These are phyloP conservation scores for Trichoderma atrobrunneum DNA, from an alignment of 2,329 filamentous ascomycete species.

Conservation along the genomic window DNA sequence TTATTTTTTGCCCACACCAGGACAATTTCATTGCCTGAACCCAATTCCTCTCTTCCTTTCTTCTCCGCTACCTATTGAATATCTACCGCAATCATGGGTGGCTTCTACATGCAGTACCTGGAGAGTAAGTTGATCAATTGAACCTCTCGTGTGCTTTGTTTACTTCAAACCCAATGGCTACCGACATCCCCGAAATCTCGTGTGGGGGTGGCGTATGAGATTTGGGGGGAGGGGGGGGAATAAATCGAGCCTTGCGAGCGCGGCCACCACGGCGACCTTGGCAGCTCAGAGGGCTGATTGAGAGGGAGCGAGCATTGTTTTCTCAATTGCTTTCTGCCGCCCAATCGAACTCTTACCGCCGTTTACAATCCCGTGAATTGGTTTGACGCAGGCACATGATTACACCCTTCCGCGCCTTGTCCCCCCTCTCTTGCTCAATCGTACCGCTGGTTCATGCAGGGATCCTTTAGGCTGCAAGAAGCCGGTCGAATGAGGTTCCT, in stretches of 20 bases:
- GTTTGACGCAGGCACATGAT: neutral
- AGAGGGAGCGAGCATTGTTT: neutral
- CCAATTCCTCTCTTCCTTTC: conserved; percentile 3
- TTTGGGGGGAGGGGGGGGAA: conserved; percentile 3
- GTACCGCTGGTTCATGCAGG: neutral
- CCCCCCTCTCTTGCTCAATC: neutral
- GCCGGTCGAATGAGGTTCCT: conserved; percentile 31
- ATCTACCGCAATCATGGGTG: conserved; percentile 49
- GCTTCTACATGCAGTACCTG: conserved; percentile 70
- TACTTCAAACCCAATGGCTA: conserved; percentile 24
- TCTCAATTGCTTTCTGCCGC: neutral
- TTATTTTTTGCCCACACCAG: conserved; percentile 20
- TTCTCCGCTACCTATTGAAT: neutral
- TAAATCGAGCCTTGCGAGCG: neutral
- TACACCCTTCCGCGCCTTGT: neutral
- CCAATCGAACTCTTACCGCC: neutral
- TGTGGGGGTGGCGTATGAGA: conserved; percentile 17
- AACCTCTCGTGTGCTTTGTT: conserved; percentile 9
- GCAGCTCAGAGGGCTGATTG: neutral
- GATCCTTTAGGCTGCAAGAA: conserved; percentile 10
- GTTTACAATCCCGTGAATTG: neutral
- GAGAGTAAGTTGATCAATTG: conserved; percentile 60
- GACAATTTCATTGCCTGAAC: conserved; percentile 7
- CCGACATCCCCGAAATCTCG: conserved; percentile 20
- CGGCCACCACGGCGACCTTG: conserved; percentile 14